These are phyloP conservation scores for Fomitopsis pinicola DNA, from an alignment of 1,284 basidiomycete genomes.

Conservation along the genomic window DNA sequence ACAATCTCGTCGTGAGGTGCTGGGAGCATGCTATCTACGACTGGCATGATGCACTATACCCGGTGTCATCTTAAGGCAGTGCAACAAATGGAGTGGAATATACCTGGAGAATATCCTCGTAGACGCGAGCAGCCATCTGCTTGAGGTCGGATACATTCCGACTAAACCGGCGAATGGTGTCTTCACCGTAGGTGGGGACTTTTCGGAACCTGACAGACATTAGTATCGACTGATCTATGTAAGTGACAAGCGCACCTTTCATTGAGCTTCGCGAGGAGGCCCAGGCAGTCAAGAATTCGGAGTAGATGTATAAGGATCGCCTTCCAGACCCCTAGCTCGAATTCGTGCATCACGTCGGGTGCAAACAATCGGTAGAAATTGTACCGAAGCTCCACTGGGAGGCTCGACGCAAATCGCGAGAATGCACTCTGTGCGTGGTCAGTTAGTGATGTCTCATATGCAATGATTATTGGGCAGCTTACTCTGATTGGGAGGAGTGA, in stretches of 20 bases:
- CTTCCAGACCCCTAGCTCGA: slow-evolving; percentile 35
- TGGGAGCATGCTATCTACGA: slow-evolving; percentile 26
- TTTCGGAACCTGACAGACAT: slow-evolving; percentile 17
- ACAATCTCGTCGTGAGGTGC: slow-evolving; percentile 16
- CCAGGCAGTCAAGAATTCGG: slow-evolving; percentile 7
- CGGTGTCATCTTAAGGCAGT: neutral
- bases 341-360: slow-evolving; percentile 34
- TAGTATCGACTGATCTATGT: neutral
- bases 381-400: slow-evolving; percentile 15
- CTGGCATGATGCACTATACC: slow-evolving; percentile 26
- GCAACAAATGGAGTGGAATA: neutral
- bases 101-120: slow-evolving; percentile 27
- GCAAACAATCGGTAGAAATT: slow-evolving; percentile 27
- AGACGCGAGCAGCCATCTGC: slow-evolving; percentile 26
- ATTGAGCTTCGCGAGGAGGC: slow-evolving; percentile 12
- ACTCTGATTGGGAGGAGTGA: slow-evolving; percentile 2
- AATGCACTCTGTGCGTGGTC: slow-evolving; percentile 29
- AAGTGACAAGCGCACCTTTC: slow-evolving; percentile 6
- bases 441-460: too few relatives aligned
- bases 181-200: slow-evolving; percentile 25
- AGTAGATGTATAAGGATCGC: slow-evolving; percentile 4
- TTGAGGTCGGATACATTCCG: slow-evolving; percentile 23
- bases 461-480: too few relatives aligned
- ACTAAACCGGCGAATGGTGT: slow-evolving; percentile 23
- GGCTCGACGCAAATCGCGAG: slow-evolving; percentile 6